Conservation (phyloP, 2,329 filamentous ascomycete species). For the Apiospora kogelbergensis region DNA sequence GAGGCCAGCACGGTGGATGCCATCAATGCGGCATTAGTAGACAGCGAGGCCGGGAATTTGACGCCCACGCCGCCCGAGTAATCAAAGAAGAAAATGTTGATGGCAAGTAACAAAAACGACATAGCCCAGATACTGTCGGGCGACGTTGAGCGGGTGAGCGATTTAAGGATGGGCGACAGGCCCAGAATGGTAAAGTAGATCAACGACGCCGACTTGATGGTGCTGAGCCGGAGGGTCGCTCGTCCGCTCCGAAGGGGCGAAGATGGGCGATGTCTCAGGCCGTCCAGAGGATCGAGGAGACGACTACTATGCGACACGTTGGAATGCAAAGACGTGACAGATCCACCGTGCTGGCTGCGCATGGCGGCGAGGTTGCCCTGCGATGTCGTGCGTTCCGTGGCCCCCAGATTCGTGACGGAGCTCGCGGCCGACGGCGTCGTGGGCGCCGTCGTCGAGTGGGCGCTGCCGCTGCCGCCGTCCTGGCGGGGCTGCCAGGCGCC, state of each 20-base stretch:
- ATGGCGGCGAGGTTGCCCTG: conserved; percentile 32
- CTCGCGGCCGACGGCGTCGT: conserved; percentile 40
- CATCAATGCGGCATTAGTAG: conserved; percentile 96
- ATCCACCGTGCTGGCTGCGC: conserved; percentile 51
- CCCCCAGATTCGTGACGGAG: conserved; percentile 45
- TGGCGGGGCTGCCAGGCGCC: conserved; percentile 31
- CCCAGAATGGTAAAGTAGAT: conserved; percentile 93
- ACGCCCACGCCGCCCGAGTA: conserved; percentile 71
- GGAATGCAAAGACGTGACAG: conserved; percentile 55
- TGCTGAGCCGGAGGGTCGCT: conserved; percentile 62
- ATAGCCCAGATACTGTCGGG: conserved; percentile 97
- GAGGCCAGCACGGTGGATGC: conserved; percentile 92
- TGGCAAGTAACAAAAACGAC: conserved; percentile 86
- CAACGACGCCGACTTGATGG: conserved; percentile 86
- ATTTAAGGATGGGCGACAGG: conserved; percentile 92
- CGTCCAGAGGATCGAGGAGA: conserved; percentile 33
- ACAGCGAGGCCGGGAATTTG: conserved; percentile 73
- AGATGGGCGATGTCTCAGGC: conserved; percentile 32
- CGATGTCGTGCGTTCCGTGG: conserved; percentile 25
- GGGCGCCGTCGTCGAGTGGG: conserved; percentile 21
- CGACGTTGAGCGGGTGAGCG: conserved; percentile 88
- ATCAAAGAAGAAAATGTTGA: conserved; percentile 98
- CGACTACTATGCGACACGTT: conserved; percentile 34
- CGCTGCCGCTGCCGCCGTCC: conserved; percentile 22
- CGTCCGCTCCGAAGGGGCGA: conserved; percentile 38